Evolutionary conservation across 2,329 filamentous ascomycete genomes (phyloP).

Genomic region (Dactylellina haptotyla): DNA sequence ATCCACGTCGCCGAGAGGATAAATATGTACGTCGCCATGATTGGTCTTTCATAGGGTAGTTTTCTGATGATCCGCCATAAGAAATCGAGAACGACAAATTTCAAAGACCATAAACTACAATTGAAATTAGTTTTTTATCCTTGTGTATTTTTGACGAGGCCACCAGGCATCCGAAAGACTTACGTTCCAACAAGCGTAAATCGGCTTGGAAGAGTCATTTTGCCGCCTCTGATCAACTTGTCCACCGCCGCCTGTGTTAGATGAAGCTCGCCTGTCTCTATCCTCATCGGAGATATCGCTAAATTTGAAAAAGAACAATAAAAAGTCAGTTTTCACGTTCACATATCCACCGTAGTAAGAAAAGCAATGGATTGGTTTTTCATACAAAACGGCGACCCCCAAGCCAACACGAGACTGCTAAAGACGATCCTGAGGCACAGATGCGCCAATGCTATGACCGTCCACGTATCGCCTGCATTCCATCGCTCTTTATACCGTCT

Average conservation of each 20-base stretch:
- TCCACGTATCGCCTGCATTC: conserved; percentile 48
- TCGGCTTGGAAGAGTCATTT: conserved; percentile 27
- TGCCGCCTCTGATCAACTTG: conserved; percentile 11
- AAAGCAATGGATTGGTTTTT: background rate
- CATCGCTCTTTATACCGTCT: conserved; percentile 41
- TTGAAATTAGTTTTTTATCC: too few species aligned
- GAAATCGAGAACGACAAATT: conserved; percentile 50
- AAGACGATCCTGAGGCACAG: conserved; percentile 11
- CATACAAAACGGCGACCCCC: conserved; percentile 30
- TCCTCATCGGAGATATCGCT: conserved; percentile 2
- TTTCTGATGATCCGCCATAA: conserved; percentile 48
- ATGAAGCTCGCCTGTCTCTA: conserved; percentile 7
- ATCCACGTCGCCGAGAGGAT: conserved; percentile 18
- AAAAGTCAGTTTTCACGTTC: background rate
- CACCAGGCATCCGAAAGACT: too few species aligned
- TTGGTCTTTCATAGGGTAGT: conserved; percentile 36
- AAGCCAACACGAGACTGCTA: conserved; percentile 17
- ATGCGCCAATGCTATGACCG: conserved; percentile 10
- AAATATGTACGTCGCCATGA: conserved; percentile 16
- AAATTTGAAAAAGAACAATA: background rate
- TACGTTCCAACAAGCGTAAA: conserved; percentile 33
- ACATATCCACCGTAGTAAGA: background rate
- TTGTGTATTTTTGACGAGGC: too few species aligned
- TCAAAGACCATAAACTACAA: conserved; percentile 50
- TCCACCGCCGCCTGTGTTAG: background rate